These are phyloP conservation scores for Melampsora abietis-canadensis DNA, from an alignment of 1,284 basidiomycete genomes.

Conservation along the genomic window DNA sequence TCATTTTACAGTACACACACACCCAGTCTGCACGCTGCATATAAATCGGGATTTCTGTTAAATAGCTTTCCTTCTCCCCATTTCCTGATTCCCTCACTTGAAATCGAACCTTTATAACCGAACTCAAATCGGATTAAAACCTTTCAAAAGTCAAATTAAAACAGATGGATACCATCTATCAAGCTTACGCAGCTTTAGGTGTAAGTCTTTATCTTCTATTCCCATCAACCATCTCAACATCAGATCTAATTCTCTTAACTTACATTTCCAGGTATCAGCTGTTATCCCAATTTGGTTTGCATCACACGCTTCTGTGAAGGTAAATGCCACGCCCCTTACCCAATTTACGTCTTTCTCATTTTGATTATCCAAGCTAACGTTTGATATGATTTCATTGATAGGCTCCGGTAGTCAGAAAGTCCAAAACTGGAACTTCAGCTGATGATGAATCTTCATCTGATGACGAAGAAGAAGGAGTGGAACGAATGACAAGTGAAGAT, in stretches of 20 bases:
- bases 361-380: not conserved
- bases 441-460: slow-evolving; percentile 31
- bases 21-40: too few relatives aligned
- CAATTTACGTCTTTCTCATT: not conserved
- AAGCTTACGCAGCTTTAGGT: slow-evolving; percentile 41
- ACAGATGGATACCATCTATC: slow-evolving; percentile 36
- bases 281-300: slow-evolving; percentile 49
- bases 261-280: slow-evolving; percentile 45
- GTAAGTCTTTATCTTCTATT: slow-evolving; percentile 19
- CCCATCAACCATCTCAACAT: not conserved
- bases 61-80: too few relatives aligned
- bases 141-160: too few relatives aligned
- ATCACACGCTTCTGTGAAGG: slow-evolving; percentile 45
- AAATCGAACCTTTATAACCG: too few relatives aligned
- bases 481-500: slow-evolving; percentile 65
- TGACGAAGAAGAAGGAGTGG: slow-evolving; percentile 32
- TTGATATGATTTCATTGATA: slow-evolving; percentile 2
- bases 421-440: slow-evolving; percentile 27
- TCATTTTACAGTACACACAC: too few relatives aligned
- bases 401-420: slow-evolving; percentile 40
- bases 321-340: slow-evolving; percentile 18
- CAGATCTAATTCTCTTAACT: not conserved
- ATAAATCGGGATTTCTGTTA: too few relatives aligned
- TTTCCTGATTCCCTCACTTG: too few relatives aligned
- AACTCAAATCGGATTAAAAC: too few relatives aligned